Evolutionary conservation across 257 asterid species (phyloP).

Genomic region (Capsicum chinense): DNA sequence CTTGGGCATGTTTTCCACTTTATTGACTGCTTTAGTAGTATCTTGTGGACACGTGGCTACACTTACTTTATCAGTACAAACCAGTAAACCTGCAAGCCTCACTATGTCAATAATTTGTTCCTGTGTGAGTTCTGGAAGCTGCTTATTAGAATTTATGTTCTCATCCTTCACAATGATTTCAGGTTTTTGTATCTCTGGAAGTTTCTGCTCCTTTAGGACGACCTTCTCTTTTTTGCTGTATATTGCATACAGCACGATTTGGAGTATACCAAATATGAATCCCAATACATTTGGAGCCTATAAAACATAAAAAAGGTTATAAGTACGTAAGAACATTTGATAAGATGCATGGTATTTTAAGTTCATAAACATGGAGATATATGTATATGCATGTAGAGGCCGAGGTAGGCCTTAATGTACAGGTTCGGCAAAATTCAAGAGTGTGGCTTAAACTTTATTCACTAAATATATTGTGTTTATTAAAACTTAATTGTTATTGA

Average conservation of each 20-base stretch:
- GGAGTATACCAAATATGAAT: conserved; percentile 56
- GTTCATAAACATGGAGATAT: background rate
- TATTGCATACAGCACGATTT: conserved; percentile 54
- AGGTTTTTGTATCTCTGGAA: conserved; percentile 29
- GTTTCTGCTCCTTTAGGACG: conserved; percentile 28
- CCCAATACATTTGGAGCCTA: conserved; percentile 67
- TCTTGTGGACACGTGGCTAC: conserved; percentile 34
- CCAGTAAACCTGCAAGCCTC: conserved; percentile 47
- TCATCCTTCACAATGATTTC: conserved; percentile 29
- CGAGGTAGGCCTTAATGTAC: background rate
- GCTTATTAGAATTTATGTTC: conserved; percentile 28
- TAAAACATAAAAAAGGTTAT: background rate
- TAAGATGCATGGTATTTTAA: background rate
- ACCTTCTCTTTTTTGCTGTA: conserved; percentile 43
- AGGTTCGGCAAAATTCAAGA: no score
- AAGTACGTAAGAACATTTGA: background rate
- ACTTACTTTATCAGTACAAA: conserved; percentile 45
- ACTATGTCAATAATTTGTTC: conserved; percentile 54
- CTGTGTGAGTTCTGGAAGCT: conserved; percentile 41
- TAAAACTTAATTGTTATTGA: no score
- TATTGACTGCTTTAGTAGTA: conserved; percentile 1
- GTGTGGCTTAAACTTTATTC: no score
- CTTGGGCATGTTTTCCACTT: conserved; percentile 24
- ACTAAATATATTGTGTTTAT: no score
- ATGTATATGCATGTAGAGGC: no score